Evolutionary conservation across 805 yeast genomes (phyloP), one percentile per base, ranked within the genome.

Genomic region (Wickerhamiella galacta): DNA sequence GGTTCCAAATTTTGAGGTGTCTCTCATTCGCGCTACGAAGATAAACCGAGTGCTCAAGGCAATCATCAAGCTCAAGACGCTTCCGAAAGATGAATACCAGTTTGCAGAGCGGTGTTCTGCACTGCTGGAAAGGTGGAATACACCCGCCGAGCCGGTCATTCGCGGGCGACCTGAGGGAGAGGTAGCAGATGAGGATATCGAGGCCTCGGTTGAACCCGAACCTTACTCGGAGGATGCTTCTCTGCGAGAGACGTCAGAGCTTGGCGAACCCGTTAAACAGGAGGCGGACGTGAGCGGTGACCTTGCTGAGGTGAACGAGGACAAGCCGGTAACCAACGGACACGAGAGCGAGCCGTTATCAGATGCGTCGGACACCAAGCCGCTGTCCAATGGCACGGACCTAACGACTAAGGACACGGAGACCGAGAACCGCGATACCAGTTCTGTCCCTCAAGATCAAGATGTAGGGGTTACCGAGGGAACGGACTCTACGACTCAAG

Each of bases 101-200:
- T 25, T 46, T 19, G 24, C n/a, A 4, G 26, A 11, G 2, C 32
- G 31, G 10, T 24, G 37, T 20, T 26, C 25, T 16, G 25, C 25
- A 18, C 33, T 38, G 9, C 30, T 32, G 7, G 38, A 28, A 14
- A 11, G 16, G 22, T 46, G 45, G 45, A 30, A 37, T 26, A 39
- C 44, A 2, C 27, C 29, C 4, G 39, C 44, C 6, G 51, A 46
- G 28, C 45, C 46, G 2, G 33, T 45, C 1, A 42, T 46, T 22
- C 38, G 45, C 3, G 51, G 51, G 1, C 35, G 44, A n/a, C 46
- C 49, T 11, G 46, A 43, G 27, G 39, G 35, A 3, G 32, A 43
- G 10, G 47, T 38, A 4, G 39, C 38, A 2, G 39, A 32, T 14
- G 43, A 34, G n/a, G 40, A 30, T n/a, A 38, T 38, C 2, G 42